Evolutionary conservation across 163 green algal genomes (phyloP).

Genomic region (Trebouxiophyceae sp.): DNA sequence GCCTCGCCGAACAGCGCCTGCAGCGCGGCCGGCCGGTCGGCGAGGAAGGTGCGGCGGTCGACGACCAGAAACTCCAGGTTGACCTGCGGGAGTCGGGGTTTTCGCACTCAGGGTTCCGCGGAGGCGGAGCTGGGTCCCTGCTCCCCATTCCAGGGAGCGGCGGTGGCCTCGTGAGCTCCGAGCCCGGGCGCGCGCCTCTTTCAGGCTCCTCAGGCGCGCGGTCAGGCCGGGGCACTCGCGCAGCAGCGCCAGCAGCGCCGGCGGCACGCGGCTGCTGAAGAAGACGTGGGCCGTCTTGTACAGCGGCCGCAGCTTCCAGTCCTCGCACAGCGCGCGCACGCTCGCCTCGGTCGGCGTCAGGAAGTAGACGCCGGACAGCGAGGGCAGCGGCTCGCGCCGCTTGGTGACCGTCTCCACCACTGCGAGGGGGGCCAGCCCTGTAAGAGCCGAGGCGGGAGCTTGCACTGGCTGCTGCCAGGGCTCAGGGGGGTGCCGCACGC

Average conservation of each 20-base stretch:
- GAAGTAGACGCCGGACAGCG: slow-evolving; percentile 88
- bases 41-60: slow-evolving; percentile 67
- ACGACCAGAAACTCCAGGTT: slow-evolving; percentile 71
- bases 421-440: slow-evolving; percentile 10
- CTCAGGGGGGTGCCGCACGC: slow-evolving; percentile 25
- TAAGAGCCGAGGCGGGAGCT: too few species aligned
- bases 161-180: too few species aligned
- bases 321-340: slow-evolving; percentile 56
- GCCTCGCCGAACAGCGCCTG: slow-evolving; percentile 49
- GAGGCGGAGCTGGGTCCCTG: too few species aligned
- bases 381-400: slow-evolving; percentile 66
- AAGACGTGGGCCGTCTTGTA: slow-evolving; percentile 85
- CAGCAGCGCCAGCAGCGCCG: slow-evolving; percentile 58
- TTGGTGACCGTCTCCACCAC: slow-evolving; percentile 76
- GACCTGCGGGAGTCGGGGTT: slow-evolving; percentile 23
- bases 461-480: too few species aligned
- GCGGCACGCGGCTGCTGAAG: slow-evolving; percentile 63
- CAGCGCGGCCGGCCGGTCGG: slow-evolving; percentile 53
- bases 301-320: slow-evolving; percentile 57
- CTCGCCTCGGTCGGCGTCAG: slow-evolving; percentile 66
- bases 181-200: slow-evolving; percentile 79
- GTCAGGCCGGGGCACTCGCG: slow-evolving; percentile 45
- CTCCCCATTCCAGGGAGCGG: too few species aligned
- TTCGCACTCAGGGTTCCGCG: too few species aligned
- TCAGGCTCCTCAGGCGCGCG: slow-evolving; percentile 49